Base-by-base conservation (phyloP, 352 stramenopile species). In the Pythium sukuiense region DNA sequence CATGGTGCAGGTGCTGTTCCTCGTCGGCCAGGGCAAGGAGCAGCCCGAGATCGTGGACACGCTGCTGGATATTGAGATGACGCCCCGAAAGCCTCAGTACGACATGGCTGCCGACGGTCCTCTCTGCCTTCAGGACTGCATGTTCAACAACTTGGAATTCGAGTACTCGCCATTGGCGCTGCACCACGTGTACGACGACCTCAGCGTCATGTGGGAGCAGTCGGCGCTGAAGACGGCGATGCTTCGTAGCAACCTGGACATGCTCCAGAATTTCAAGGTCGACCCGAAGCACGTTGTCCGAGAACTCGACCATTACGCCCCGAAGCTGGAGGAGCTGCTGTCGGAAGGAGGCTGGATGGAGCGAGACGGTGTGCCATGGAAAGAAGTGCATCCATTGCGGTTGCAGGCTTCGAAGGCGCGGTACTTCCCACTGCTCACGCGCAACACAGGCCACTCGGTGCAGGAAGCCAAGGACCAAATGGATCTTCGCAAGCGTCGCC, bases 121-220 rank as follows among this genome's bases (percentile, higher is more conserved):
- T 43, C 88, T 99, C 57, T 96, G 99, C n/a, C 77, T 99, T 8
- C 97, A 99, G 72, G 86, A 98, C 67, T 99, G 98, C 76, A 78
- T 85, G 48, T 99, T 98, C 73, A 79, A 88, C 14, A 84, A 93
- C 70, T 69, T 98, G 32, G 16, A 76, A 39, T 96, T 98, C 55
- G 61, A 83, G 59, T 89, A 95, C 81, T 87, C 85, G 37, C 87
- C 87, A 6, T 65, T 93, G 16, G 84, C 83, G 24, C 69, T 95
- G 50, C 67, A 92, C 61, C 87, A 93, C 55, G 82, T 95, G 3
- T 79, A 90, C 66, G 73, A 81, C 59, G 77, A 96, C 46, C 70
- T 98, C 27, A 85, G 89, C 61, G 57, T 78, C 20, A 81, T 88
- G 65, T 98, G 92, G 92, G 89, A 98, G 63, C 71, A 87, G 33